Conservation (phyloP, 2,329 filamentous ascomycete species). For the Verticillium albo-atrum region DNA sequence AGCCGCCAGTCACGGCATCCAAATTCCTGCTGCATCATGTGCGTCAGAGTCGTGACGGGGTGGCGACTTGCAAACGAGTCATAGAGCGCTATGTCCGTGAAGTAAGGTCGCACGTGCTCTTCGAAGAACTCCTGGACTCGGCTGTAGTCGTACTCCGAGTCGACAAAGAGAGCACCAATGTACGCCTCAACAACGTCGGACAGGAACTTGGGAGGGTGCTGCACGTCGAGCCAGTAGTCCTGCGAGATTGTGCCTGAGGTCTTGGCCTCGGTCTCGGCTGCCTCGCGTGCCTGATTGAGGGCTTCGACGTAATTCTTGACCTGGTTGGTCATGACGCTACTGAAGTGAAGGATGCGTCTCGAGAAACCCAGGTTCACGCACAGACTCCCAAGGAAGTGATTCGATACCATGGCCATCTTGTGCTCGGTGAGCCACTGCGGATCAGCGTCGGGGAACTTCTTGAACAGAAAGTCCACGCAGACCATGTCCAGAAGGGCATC, state of each 20-base stretch:
- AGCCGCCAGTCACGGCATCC: conserved; percentile 59
- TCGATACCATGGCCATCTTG: conserved; percentile 99
- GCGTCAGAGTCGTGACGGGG: conserved; percentile 69
- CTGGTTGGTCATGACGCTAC: conserved; percentile 34
- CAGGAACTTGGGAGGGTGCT: conserved; percentile 67
- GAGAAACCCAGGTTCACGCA: conserved; percentile 77
- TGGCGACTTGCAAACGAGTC: conserved; percentile 85
- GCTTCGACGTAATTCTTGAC: conserved; percentile 53
- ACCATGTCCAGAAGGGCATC: conserved; percentile 85
- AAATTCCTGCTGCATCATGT: conserved; percentile 59
- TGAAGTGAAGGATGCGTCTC: conserved; percentile 60
- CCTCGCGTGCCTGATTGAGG: conserved; percentile 45
- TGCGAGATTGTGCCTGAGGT: conserved; percentile 36
- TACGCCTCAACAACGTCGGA: conserved; percentile 88
- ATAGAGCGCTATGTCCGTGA: conserved; percentile 81
- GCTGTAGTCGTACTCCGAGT: conserved; percentile 73
- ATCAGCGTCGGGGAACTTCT: conserved; percentile 70
- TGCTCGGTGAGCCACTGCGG: conserved; percentile 98
- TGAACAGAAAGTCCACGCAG: conserved; percentile 78
- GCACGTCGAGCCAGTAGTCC: conserved; percentile 66
- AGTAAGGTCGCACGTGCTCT: conserved; percentile 70
- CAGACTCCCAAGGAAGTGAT: conserved; percentile 84
- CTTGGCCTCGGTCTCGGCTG: conserved; percentile 26
- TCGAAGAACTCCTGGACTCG: conserved; percentile 75
- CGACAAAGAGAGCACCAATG: conserved; percentile 86